Conservation (phyloP, 1,139 yeast species). For the Ashbya aceris region DNA sequence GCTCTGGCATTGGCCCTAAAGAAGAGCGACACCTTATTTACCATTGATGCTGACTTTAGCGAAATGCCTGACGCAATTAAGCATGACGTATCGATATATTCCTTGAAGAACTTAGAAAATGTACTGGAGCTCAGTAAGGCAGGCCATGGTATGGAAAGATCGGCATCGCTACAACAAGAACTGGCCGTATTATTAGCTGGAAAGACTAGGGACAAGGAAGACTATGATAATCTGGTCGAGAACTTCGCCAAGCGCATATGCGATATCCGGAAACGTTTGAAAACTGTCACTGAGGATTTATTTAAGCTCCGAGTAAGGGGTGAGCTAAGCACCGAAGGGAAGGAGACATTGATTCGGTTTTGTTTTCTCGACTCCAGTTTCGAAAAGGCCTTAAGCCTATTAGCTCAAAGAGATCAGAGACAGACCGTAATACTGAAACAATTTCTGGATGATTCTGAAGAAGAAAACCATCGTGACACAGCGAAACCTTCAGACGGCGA, state of each 20-base stretch:
- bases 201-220: slow-evolving; percentile 19
- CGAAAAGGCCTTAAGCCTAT: slow-evolving; percentile 51
- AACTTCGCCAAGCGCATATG: slow-evolving; percentile 39
- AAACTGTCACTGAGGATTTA: slow-evolving; percentile 47
- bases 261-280: slow-evolving; percentile 39
- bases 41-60: slow-evolving; percentile 54
- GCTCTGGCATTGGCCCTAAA: slow-evolving; percentile 53
- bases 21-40: slow-evolving; percentile 45
- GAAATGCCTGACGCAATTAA: slow-evolving; percentile 42
- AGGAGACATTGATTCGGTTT: slow-evolving; percentile 60
- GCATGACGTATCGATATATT: slow-evolving; percentile 53
- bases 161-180: slow-evolving; percentile 29
- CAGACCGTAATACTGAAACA: background rate
- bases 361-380: slow-evolving; percentile 62
- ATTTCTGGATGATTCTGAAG: background rate
- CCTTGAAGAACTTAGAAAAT: slow-evolving; percentile 64
- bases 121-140: slow-evolving; percentile 17
- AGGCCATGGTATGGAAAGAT: slow-evolving; percentile 11
- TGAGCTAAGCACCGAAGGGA: slow-evolving; percentile 54
- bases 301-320: slow-evolving; percentile 46
- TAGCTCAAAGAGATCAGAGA: slow-evolving; percentile 31
- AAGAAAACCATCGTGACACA: background rate
- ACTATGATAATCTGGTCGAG: slow-evolving; percentile 25
- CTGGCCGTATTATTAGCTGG: slow-evolving; percentile 27
- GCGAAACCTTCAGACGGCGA: background rate